Base-by-base conservation (phyloP, 192 early-diverging fungal genomes). In the Coemansia sp. region DNA sequence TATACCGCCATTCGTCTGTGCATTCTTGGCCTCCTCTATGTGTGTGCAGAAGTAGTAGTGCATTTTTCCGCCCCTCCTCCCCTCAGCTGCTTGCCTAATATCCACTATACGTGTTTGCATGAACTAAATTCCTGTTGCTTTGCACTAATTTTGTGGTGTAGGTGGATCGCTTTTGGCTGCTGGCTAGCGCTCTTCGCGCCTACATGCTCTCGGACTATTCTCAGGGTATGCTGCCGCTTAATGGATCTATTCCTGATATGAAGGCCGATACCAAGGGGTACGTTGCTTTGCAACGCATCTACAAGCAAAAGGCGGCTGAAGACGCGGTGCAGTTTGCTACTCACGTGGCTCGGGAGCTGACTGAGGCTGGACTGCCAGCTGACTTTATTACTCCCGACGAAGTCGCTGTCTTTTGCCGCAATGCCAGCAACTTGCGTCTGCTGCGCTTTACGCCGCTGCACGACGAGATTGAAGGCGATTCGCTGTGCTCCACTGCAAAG, bases 221-320 rank as follows among this genome's bases (percentile, higher is more conserved):
- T 2, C 61, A 80, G 21, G 92, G 92, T 5, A 71, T 75, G 45
- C 83, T 99, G 31, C 97, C 97, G 1, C 72, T 95, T 13, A 85
- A 91, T 2, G 97, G 97, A 6, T 76, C 81, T 21, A 86, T 99
- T 20, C 95, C 97, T 0, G 97, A 99, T 76, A 99, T 99, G 97
- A 97, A 99, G 73, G 86, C 97, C 6, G 93, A 99, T 67, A 97
- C 95, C 2, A 85, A 85, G 23, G 88, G 89, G 37, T 99, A 91
- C 73, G 88, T 99, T 16, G 74, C 69, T 8, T 77, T 99, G 56
- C 95, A 96, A 74, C 91, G 85, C 51, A 78, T 95, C 28, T 95
- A 93, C 76, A 91, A 90, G 64, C 73, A 89, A 39, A 93, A 94
- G 69, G 90, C 94, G 6, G 85, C 87, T 18, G 65, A 86, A 39